Evolutionary conservation across 768 basidiomycete genomes (phyloP), one percentile per base, ranked within the genome.

Genomic region (Podaxis sp.): DNA sequence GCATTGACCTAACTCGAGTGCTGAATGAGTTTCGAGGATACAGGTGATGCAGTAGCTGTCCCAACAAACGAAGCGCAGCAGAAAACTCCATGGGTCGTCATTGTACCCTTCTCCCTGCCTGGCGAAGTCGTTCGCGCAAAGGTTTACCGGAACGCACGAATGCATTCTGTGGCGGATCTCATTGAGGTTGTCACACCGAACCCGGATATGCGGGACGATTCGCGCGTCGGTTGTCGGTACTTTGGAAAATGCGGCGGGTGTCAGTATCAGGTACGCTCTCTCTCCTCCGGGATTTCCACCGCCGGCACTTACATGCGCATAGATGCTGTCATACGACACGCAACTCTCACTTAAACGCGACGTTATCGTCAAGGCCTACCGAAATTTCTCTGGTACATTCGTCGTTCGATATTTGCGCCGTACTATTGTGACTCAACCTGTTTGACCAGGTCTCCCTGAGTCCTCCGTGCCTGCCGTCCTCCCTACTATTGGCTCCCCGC

Each of bases 221-320:
- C 73, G 30, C 77, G 84, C 24, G 83, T 92, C 0, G 79, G 81
- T 64, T 99, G 96, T 76, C 84, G 86, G 65, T 95, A 99, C 72
- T 99, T 97, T 77, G 90, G 90, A 0, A 79, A 77, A 42, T 99
- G 96, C 74, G 92, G 86, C 0, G 96, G 96, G 1, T 99, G 96
- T 72, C 96, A 99, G 74, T 94, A 95, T 72, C 95, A 97, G 79
- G 93, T 90, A 44, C 15, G 77, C 68, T 58, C 17, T n/a, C 5
- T 40, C 53, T 15, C 44, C 48, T 39, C 15, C 46, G 44, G 4
- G 42, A 13, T 36, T 12, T 26, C 59, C 19, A 53, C 8, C 8
- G 38, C 38, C 24, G 9, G 22, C 38, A 28, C 58, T 65, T n/a
- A 64, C 13, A n/a, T 48, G 30, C 24, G 8, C 33, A 13, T 55